Conservation (phyloP, 805 yeast genomes). For the Lipomyces oligophaga region DNA sequence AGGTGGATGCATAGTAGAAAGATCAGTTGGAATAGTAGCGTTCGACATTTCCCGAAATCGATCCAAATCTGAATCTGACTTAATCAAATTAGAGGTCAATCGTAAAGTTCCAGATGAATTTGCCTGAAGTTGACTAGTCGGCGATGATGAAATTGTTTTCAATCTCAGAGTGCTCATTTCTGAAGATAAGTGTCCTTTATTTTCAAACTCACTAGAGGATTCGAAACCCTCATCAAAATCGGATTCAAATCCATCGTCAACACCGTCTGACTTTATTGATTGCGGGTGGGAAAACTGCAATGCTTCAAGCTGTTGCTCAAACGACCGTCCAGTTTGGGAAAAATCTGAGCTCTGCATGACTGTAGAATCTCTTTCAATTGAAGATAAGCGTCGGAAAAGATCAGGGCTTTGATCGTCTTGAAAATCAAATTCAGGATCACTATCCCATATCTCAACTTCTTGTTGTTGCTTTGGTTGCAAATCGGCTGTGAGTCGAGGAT, state of each 20-base stretch:
- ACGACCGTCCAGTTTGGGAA: not conserved
- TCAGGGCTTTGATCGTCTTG: constrained; percentile 14
- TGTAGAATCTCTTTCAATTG: not conserved
- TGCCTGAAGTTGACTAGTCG: too few species aligned
- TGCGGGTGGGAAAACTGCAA: constrained; percentile 1
- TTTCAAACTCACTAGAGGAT: too few species aligned
- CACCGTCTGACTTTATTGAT: not conserved
- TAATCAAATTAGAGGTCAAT: not conserved
- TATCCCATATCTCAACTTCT: constrained; percentile 25
- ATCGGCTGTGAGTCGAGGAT: too few species aligned
- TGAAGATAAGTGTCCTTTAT: not conserved
- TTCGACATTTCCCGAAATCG: too few species aligned
- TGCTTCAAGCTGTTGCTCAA: constrained; percentile 1
- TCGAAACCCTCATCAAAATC: constrained; percentile 2
- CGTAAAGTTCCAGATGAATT: constrained; percentile 4
- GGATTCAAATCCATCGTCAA: constrained; percentile 3
- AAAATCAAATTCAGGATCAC: constrained; percentile 22
- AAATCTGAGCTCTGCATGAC: constrained; percentile 4
- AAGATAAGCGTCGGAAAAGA: constrained; percentile 14
- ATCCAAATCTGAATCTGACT: too few species aligned
- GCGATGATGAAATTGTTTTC: too few species aligned
- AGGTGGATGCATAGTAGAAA: too few species aligned
- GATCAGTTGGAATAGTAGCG: too few species aligned
- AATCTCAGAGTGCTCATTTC: not conserved
- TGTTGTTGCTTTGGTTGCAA: too few species aligned